A percentile compares a stretch with the other conserved stretches of the same genome.
phyloP scores from a whole-genome alignment of 1,139 yeast genomes.

The Magnusiomyces magnusii region DNA sequence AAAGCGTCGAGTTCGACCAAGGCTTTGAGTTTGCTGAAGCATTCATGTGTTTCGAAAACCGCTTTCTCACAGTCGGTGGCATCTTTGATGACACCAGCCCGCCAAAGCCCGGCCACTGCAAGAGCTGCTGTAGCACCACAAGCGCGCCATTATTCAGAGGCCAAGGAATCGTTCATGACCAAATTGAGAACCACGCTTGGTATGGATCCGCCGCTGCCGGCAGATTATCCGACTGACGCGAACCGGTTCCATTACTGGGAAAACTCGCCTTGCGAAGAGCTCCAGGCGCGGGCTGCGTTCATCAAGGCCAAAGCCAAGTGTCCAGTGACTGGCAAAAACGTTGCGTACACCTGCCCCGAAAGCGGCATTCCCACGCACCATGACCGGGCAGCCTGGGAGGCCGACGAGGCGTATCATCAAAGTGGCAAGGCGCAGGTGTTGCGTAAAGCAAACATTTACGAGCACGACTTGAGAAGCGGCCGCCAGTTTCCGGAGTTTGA shows the following conservation, averaged over 20 bases:
- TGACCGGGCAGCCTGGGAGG: conserved; percentile 80
- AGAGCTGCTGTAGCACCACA: not conserved
- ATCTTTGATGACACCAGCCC: too few species aligned
- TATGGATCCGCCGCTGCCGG: conserved; percentile 54
- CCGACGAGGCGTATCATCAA: conserved; percentile 65
- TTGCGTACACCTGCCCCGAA: conserved; percentile 80
- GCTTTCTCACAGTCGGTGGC: too few species aligned
- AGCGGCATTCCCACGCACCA: conserved; percentile 98
- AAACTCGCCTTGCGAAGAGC: conserved; percentile 79
- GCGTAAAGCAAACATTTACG: conserved; percentile 83
- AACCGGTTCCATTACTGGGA: conserved; percentile 83
- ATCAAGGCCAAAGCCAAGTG: conserved; percentile 84
- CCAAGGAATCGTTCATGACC: conserved; percentile 19
- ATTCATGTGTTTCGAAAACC: too few species aligned
- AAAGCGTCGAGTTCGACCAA: too few species aligned
- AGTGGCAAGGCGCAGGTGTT: conserved; percentile 57
- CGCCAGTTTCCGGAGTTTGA: conserved; percentile 92
- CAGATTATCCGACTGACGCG: conserved; percentile 55
- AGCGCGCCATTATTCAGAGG: not conserved
- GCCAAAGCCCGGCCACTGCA: not conserved
- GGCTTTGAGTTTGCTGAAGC: too few species aligned
- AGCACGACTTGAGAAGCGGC: conserved; percentile 91
- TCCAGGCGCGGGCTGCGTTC: conserved; percentile 85
- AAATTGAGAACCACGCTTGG: conserved; percentile 53
- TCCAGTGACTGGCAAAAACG: conserved; percentile 78